phyloP scores from a whole-genome alignment of 441 rosid species.

The Flueggea neowawraea region DNA sequence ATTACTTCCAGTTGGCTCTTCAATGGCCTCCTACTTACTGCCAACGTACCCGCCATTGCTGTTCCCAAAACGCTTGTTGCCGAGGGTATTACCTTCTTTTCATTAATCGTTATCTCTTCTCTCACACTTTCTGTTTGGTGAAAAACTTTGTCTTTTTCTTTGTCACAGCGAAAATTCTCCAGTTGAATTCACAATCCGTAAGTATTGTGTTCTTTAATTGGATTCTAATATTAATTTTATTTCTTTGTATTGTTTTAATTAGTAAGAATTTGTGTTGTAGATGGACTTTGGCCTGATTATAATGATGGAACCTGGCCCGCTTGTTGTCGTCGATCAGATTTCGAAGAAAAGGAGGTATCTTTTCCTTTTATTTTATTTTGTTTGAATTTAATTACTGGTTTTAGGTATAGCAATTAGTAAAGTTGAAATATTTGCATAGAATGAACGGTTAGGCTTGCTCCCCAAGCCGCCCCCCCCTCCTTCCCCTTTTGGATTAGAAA shows the following conservation, averaged over 20 bases:
- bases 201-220: slow-evolving; percentile 30
- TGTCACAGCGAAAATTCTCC: slow-evolving; percentile 60
- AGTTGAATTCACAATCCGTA: slow-evolving; percentile 86
- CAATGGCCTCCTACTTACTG: slow-evolving; percentile 93
- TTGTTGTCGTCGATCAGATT: slow-evolving; percentile 56
- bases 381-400: background rate
- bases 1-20: slow-evolving; percentile 77
- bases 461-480: too few relatives aligned
- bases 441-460: too few relatives aligned
- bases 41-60: slow-evolving; percentile 68
- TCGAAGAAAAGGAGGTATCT: slow-evolving; percentile 70
- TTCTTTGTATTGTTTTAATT: background rate
- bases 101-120: background rate
- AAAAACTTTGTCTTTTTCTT: background rate
- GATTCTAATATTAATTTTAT: background rate
- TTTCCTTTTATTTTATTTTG: background rate
- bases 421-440: too few relatives aligned
- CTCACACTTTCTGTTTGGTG: background rate
- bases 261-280: slow-evolving; percentile 30
- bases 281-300: slow-evolving; percentile 95
- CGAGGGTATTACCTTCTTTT: slow-evolving; percentile 40
- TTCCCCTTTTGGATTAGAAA: too few relatives aligned
- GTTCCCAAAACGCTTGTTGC: slow-evolving; percentile 86
- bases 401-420: too few relatives aligned
- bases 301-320: slow-evolving; percentile 95